Evolutionary conservation across 805 yeast genomes (phyloP).

Genomic region (Kodamaea kaohsiungensis): DNA sequence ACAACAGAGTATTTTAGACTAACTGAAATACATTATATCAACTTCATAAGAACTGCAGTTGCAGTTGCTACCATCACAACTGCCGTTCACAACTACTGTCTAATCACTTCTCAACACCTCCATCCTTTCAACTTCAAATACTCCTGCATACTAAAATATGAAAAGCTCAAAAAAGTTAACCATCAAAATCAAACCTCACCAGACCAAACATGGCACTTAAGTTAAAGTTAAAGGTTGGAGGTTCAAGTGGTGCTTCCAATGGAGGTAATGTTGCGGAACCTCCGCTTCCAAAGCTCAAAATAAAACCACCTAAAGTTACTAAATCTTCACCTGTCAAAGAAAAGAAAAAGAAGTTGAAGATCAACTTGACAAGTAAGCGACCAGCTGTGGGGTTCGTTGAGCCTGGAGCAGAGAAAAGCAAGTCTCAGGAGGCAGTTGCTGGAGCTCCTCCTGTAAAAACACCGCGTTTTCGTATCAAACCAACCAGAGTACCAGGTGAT

Average conservation of each 20-base stretch:
- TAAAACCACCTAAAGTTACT: conserved; percentile 20
- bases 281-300: conserved; percentile 18
- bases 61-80: too few species aligned
- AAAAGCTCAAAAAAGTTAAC: conserved; percentile 8
- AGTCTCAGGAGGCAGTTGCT: neutral
- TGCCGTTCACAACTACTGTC: neutral
- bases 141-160: neutral
- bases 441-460: conserved; percentile 6
- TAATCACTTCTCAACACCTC: neutral
- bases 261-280: neutral
- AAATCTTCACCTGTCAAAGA: conserved; percentile 8
- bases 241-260: neutral
- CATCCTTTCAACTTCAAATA: neutral
- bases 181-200: conserved; percentile 17
- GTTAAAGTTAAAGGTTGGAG: conserved; percentile 15
- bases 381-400: conserved; percentile 6
- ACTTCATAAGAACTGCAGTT: too few species aligned
- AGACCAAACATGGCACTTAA: conserved; percentile 15
- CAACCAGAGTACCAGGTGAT: conserved; percentile 80
- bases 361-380: conserved; percentile 18
- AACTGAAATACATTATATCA: too few species aligned
- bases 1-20: too few species aligned
- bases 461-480: conserved; percentile 54
- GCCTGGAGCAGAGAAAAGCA: neutral
- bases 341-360: conserved; percentile 26